A percentile compares a stretch with the other conserved stretches of the same genome.
phyloP scores from a whole-genome alignment of 176 grass and related monocot species.

The Dactylis glomerata region DNA sequence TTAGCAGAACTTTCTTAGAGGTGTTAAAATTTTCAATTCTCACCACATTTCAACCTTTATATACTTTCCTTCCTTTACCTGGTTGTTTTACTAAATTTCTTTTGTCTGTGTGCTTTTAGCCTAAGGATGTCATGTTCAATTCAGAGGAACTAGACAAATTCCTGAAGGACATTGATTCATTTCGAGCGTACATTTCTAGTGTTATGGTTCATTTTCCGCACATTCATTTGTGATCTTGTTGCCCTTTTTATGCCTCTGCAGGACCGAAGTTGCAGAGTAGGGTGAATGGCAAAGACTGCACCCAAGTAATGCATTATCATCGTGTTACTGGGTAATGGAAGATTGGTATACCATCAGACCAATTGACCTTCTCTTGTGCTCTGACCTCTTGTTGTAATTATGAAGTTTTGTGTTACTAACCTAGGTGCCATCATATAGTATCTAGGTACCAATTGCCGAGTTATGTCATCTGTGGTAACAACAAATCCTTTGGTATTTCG shows the following conservation, averaged over 20 bases:
- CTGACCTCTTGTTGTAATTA: neutral
- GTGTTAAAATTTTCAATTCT: neutral
- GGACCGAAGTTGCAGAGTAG: conserved; percentile 2
- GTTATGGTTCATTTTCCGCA: conserved; percentile 3
- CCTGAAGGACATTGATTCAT: conserved; percentile 49
- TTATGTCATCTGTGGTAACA: neutral
- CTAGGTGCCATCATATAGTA: conserved; percentile 3
- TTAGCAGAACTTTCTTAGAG: too few species aligned
- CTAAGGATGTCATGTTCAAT: conserved; percentile 58
- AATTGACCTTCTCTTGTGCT: neutral
- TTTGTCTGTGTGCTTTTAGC: conserved; percentile 23
- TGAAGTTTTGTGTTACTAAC: neutral
- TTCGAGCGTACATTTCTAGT: conserved; percentile 41
- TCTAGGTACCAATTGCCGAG: neutral
- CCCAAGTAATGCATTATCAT: neutral
- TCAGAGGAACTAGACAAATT: conserved; percentile 66
- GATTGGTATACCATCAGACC: neutral
- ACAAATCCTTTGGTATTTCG: neutral
- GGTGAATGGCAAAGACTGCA: neutral
- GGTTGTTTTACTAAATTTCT: neutral
- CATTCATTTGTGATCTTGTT: neutral
- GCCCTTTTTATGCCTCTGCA: neutral
- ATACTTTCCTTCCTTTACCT: neutral
- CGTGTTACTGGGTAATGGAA: neutral
- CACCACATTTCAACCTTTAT: conserved; percentile 2